A percentile compares a stretch with the other conserved stretches of the same genome.
These are phyloP conservation scores for Inga laurina DNA, from an alignment of 306 rosid genomes.

Conservation along the genomic window DNA sequence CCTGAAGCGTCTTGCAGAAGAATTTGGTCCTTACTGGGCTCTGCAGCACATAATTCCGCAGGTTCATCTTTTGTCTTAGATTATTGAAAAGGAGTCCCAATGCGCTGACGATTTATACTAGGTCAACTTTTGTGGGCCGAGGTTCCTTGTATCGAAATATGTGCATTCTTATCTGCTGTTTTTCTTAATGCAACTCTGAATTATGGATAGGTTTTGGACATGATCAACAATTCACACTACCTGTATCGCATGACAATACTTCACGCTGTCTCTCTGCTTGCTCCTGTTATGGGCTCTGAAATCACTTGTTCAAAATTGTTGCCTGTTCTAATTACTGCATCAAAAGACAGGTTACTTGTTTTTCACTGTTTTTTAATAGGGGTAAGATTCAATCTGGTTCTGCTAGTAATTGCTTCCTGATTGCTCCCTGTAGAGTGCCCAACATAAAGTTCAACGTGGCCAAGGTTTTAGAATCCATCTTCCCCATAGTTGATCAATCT, in stretches of 20 bases:
- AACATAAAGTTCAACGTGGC: slow-evolving; percentile 85
- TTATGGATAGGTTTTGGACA: slow-evolving; percentile 63
- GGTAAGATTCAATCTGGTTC: neutral
- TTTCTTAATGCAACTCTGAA: neutral
- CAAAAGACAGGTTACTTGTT: slow-evolving; percentile 67
- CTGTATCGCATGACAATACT: slow-evolving; percentile 84
- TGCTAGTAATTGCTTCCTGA: slow-evolving; percentile 30
- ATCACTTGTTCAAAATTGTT: slow-evolving; percentile 68
- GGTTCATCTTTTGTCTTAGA: slow-evolving; percentile 42
- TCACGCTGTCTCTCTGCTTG: slow-evolving; percentile 69
- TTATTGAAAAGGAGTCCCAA: neutral
- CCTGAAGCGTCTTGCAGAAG: slow-evolving; percentile 89
- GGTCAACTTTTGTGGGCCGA: too few relatives aligned
- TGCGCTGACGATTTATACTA: neutral
- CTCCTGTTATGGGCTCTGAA: slow-evolving; percentile 85
- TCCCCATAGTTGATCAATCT: slow-evolving; percentile 78
- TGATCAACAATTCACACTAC: slow-evolving; percentile 72
- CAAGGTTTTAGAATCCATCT: slow-evolving; percentile 72
- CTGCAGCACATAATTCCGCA: slow-evolving; percentile 83
- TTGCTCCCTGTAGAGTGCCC: slow-evolving; percentile 59
- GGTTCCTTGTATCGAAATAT: neutral
- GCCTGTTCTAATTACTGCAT: slow-evolving; percentile 58
- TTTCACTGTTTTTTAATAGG: neutral
- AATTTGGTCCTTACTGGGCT: slow-evolving; percentile 91
- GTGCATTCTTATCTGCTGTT: neutral